A percentile compares a stretch with the other conserved stretches of the same genome.
phyloP scores from a whole-genome alignment of 176 grass and related monocot species.

The Cocos nucifera region DNA sequence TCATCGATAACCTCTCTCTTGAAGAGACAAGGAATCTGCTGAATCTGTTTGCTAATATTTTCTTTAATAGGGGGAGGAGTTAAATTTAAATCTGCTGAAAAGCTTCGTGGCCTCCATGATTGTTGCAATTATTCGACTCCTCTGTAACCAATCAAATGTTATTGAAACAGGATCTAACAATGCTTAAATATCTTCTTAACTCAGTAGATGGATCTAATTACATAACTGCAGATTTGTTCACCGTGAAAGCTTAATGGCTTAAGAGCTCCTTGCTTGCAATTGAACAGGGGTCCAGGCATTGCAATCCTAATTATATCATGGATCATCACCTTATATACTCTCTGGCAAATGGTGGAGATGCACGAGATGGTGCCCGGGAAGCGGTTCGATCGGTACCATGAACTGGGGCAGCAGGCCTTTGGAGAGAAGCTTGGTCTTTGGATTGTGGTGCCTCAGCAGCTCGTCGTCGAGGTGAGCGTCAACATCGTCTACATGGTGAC shows the following conservation, averaged over 20 bases:
- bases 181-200: too few relatives aligned
- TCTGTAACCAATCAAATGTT: too few relatives aligned
- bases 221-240: too few relatives aligned
- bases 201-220: too few relatives aligned
- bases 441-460: conserved; percentile 84
- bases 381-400: conserved; percentile 89
- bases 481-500: conserved; percentile 99
- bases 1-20: too few relatives aligned
- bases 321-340: conserved; percentile 88
- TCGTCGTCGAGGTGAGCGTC: conserved; percentile 71
- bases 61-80: too few relatives aligned
- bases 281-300: conserved; percentile 61
- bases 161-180: too few relatives aligned
- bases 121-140: too few relatives aligned
- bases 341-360: conserved; percentile 99
- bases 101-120: too few relatives aligned
- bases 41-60: too few relatives aligned
- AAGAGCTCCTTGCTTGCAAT: background rate
- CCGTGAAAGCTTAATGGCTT: background rate
- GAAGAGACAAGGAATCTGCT: too few relatives aligned
- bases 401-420: conserved; percentile 82
- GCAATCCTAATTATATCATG: conserved; percentile 67
- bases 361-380: conserved; percentile 92
- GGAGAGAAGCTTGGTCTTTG: conserved; percentile 72
- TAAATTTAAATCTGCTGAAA: too few relatives aligned